phyloP scores from a whole-genome alignment of 495 filamentous ascomycete genomes.

The Podospora anserina region DNA sequence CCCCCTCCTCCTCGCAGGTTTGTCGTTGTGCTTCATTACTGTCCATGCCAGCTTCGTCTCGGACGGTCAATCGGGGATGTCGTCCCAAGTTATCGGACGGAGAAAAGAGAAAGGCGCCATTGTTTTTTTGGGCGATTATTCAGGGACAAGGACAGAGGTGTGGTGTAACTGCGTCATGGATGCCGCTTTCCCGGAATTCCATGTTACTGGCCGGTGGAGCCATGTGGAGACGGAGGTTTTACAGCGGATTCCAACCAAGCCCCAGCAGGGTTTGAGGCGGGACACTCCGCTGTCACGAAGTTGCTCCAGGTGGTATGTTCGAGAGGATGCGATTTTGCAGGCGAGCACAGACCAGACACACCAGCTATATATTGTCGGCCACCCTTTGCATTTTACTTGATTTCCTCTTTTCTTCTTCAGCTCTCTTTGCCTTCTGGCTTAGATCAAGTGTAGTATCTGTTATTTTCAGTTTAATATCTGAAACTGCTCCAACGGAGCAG shows the following conservation, averaged over 20 bases:
- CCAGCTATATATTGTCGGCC: neutral
- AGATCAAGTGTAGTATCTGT: constrained; percentile 99
- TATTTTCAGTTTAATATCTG: constrained; percentile 91
- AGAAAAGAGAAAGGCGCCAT: neutral
- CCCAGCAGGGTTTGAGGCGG: neutral
- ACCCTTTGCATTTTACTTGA: neutral
- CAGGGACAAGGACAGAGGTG: neutral
- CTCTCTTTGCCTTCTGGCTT: constrained; percentile 66
- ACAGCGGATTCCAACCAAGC: neutral
- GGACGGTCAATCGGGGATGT: neutral
- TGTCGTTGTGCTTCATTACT: neutral
- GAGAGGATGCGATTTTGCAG: neutral
- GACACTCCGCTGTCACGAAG: neutral
- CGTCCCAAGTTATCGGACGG: neutral
- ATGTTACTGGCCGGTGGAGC: neutral
- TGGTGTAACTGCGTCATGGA: neutral
- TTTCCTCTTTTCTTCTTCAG: constrained; percentile 31
- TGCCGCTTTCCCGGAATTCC: neutral
- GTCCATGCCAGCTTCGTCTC: neutral
- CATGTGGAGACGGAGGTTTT: neutral
- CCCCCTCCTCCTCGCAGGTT: neutral
- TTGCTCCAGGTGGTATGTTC: neutral
- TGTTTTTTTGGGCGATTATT: neutral
- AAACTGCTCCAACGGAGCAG: constrained; percentile 18
- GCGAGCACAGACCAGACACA: neutral